Evolutionary conservation across 2,329 filamentous ascomycete species (phyloP).

Genomic region (Ophiocordyceps unilateralis): DNA sequence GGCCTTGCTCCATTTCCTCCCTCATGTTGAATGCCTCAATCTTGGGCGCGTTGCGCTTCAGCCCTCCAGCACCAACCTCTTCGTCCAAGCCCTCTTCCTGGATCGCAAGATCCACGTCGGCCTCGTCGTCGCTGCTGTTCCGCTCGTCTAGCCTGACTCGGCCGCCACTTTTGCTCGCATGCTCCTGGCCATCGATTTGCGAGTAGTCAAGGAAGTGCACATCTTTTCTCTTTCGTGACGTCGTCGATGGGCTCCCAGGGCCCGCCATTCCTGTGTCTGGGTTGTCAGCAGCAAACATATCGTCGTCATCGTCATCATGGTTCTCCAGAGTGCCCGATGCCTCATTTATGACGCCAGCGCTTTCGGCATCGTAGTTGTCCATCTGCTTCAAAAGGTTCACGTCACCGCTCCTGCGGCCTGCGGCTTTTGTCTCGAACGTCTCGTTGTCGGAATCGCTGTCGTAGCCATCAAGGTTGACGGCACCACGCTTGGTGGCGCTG

Average conservation of each 20-base stretch:
- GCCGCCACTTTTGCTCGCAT: slow-evolving; percentile 55
- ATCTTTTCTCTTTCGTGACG: slow-evolving; percentile 36
- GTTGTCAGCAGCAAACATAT: slow-evolving; percentile 69
- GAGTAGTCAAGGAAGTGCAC: slow-evolving; percentile 40
- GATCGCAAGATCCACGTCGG: slow-evolving; percentile 53
- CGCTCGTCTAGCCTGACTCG: slow-evolving; percentile 46
- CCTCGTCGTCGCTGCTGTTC: slow-evolving; percentile 42
- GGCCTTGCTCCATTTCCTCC: slow-evolving; percentile 76
- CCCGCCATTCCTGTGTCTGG: slow-evolving; percentile 32
- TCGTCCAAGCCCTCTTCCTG: slow-evolving; percentile 66
- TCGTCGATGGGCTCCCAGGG: slow-evolving; percentile 13
- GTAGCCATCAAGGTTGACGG: slow-evolving; percentile 92
- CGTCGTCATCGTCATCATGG: slow-evolving; percentile 43
- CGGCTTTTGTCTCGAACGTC: slow-evolving; percentile 62
- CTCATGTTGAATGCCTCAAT: slow-evolving; percentile 94
- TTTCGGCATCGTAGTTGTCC: slow-evolving; percentile 31
- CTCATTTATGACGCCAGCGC: too few relatives aligned
- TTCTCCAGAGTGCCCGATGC: slow-evolving; percentile 9
- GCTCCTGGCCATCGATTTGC: slow-evolving; percentile 65
- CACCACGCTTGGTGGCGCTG: slow-evolving; percentile 70
- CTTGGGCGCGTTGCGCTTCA: slow-evolving; percentile 85
- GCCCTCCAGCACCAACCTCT: slow-evolving; percentile 75
- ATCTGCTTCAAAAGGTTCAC: slow-evolving; percentile 33
- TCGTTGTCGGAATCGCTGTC: slow-evolving; percentile 89
- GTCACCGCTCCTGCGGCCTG: slow-evolving; percentile 34